Conservation (phyloP, 805 yeast species). For the Metschnikowia kofuensis region DNA sequence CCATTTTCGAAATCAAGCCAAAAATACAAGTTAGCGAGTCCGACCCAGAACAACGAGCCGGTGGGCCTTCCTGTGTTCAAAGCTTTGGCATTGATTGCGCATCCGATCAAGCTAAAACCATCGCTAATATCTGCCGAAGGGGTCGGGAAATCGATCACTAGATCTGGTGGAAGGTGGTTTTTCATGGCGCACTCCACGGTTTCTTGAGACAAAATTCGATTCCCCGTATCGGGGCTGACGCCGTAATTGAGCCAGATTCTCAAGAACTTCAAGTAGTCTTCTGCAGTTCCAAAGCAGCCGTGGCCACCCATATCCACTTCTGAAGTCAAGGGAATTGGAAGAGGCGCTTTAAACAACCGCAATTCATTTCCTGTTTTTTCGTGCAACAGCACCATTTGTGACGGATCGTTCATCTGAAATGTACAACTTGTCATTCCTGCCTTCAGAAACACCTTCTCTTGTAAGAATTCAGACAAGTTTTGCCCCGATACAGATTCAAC, state of each 20-base stretch:
- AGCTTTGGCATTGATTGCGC: slow-evolving; percentile 24
- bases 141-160: slow-evolving; percentile 15
- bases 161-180: slow-evolving; percentile 28
- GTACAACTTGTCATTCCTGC: slow-evolving; percentile 29
- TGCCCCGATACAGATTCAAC: slow-evolving; percentile 32
- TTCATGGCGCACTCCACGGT: slow-evolving; percentile 30
- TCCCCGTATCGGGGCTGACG: slow-evolving; percentile 34
- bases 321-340: slow-evolving; percentile 13
- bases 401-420: slow-evolving; percentile 6
- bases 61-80: slow-evolving; percentile 34
- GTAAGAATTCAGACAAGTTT: slow-evolving; percentile 30
- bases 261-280: slow-evolving; percentile 36
- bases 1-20: slow-evolving; percentile 39
- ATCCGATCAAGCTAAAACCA: slow-evolving; percentile 32
- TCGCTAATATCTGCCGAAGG: slow-evolving; percentile 20
- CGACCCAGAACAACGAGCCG: slow-evolving; percentile 37
- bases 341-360: slow-evolving; percentile 1
- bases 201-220: slow-evolving; percentile 24
- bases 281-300: slow-evolving; percentile 36
- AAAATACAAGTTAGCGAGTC: slow-evolving; percentile 35
- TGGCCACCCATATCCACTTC: slow-evolving; percentile 41
- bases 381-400: slow-evolving; percentile 4
- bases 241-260: slow-evolving; percentile 41
- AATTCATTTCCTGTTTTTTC: background rate
- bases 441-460: slow-evolving; percentile 30